Conservation (phyloP, 371 early-diverging fungal genomes). For the Lichtheimia corymbifera region DNA sequence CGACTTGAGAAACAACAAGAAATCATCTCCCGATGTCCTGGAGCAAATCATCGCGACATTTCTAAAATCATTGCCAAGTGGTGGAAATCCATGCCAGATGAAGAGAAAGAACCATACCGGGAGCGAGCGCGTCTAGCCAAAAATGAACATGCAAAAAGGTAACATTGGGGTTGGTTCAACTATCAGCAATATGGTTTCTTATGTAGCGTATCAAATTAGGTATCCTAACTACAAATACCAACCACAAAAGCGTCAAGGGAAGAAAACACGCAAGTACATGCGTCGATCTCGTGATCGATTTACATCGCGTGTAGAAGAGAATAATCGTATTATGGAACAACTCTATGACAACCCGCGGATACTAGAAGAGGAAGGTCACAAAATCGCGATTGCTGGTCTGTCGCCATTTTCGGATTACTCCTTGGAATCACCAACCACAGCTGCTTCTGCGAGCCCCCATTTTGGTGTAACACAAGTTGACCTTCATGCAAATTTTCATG, state of each 20-base stretch:
- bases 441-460: too few species aligned
- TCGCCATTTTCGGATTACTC: too few species aligned
- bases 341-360: background rate
- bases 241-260: slow-evolving; percentile 11
- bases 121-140: slow-evolving; percentile 59
- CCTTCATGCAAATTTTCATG: too few species aligned
- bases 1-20: slow-evolving; percentile 67
- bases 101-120: slow-evolving; percentile 58
- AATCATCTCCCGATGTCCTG: slow-evolving; percentile 53
- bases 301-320: background rate
- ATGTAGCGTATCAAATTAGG: background rate
- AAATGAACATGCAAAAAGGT: slow-evolving; percentile 43
- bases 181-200: background rate
- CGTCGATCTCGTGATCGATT: background rate
- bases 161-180: background rate
- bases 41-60: slow-evolving; percentile 67
- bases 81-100: slow-evolving; percentile 62
- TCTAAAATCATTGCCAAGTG: slow-evolving; percentile 65
- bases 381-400: too few species aligned
- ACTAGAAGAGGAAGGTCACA: background rate
- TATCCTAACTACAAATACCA: slow-evolving; percentile 28
- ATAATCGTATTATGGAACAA: background rate
- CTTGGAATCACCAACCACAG: too few species aligned
- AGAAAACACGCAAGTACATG: slow-evolving; percentile 15
- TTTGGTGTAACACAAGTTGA: too few species aligned